Evolutionary conservation across 2,329 filamentous ascomycete genomes (phyloP).

Genomic region (Colletotrichum paranaense): DNA sequence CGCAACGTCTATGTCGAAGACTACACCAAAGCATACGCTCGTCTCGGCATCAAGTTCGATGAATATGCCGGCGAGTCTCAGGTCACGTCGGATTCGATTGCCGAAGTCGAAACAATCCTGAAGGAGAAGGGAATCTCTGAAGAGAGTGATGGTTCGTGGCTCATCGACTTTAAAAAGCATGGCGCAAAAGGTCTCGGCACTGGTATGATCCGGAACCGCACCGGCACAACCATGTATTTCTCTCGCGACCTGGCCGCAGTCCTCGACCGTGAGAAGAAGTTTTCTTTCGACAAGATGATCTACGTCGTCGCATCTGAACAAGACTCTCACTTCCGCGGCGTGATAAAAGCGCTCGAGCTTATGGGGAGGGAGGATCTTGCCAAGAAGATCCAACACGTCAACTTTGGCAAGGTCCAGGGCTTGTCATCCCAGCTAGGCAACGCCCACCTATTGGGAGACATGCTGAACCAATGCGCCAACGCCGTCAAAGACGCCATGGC

Average conservation of each 20-base stretch:
- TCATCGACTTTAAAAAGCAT: slow-evolving; percentile 78
- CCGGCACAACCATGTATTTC: slow-evolving; percentile 74
- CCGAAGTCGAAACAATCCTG: slow-evolving; percentile 67
- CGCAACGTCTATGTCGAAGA: slow-evolving; percentile 68
- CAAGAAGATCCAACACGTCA: slow-evolving; percentile 48
- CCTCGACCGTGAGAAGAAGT: slow-evolving; percentile 68
- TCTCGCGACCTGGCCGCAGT: slow-evolving; percentile 77
- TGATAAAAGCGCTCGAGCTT: slow-evolving; percentile 48
- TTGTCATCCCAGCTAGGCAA: slow-evolving; percentile 57
- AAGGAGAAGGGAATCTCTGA: slow-evolving; percentile 71
- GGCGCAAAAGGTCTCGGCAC: slow-evolving; percentile 75
- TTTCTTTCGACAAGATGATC: slow-evolving; percentile 51
- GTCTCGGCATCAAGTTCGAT: slow-evolving; percentile 72
- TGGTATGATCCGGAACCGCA: slow-evolving; percentile 72
- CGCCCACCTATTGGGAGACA: slow-evolving; percentile 66
- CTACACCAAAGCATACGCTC: slow-evolving; percentile 68
- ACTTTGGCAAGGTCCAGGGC: slow-evolving; percentile 61
- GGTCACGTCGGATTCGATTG: slow-evolving; percentile 61
- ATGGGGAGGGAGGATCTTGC: slow-evolving; percentile 48
- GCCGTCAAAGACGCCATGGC: slow-evolving; percentile 68
- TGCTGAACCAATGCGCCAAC: slow-evolving; percentile 65
- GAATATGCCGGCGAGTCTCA: slow-evolving; percentile 77
- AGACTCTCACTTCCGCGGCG: slow-evolving; percentile 47
- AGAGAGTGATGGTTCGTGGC: slow-evolving; percentile 72
- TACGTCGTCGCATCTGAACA: slow-evolving; percentile 52